Evolutionary conservation across 2,329 filamentous ascomycete genomes (phyloP).

Genomic region (Claviceps lovelessii): DNA sequence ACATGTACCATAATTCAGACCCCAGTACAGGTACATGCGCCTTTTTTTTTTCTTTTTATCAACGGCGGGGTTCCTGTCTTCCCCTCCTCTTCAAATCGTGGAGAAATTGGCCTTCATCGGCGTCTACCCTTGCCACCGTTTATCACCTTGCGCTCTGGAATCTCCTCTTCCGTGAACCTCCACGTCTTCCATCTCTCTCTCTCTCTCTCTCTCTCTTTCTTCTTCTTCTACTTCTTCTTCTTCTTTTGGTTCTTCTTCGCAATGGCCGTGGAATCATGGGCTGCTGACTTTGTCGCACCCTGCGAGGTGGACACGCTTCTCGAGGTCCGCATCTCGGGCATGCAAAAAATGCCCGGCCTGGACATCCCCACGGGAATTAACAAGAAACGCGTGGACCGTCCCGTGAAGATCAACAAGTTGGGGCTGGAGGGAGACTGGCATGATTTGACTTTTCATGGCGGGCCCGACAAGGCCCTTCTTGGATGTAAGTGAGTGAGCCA

Average conservation of each 20-base stretch:
- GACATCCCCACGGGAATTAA: conserved; percentile 42
- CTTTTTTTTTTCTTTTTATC: too few species aligned
- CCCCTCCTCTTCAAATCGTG: too few species aligned
- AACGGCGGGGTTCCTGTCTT: too few species aligned
- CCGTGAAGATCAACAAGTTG: conserved; percentile 29
- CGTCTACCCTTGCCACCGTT: too few species aligned
- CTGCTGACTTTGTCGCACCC: conserved; percentile 23
- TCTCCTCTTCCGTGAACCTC: too few species aligned
- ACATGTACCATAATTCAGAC: too few species aligned
- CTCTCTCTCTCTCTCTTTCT: background rate
- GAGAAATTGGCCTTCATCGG: too few species aligned
- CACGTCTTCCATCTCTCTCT: background rate
- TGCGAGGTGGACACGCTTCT: conserved; percentile 35
- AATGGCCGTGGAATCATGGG: conserved; percentile 1
- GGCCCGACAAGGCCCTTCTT: conserved; percentile 48
- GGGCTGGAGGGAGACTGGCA: conserved; percentile 48
- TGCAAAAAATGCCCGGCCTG: conserved; percentile 39
- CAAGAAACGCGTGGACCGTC: conserved; percentile 30
- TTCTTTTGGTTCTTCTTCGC: background rate
- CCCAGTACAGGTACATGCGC: too few species aligned
- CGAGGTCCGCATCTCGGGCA: conserved; percentile 41
- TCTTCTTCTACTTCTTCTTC: background rate
- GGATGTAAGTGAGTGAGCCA: conserved; percentile 23
- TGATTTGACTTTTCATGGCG: conserved; percentile 46
- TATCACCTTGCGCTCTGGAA: too few species aligned